Evolutionary conservation across 768 basidiomycete species (phyloP).

Genomic region (Tricholoma furcatifolium): DNA sequence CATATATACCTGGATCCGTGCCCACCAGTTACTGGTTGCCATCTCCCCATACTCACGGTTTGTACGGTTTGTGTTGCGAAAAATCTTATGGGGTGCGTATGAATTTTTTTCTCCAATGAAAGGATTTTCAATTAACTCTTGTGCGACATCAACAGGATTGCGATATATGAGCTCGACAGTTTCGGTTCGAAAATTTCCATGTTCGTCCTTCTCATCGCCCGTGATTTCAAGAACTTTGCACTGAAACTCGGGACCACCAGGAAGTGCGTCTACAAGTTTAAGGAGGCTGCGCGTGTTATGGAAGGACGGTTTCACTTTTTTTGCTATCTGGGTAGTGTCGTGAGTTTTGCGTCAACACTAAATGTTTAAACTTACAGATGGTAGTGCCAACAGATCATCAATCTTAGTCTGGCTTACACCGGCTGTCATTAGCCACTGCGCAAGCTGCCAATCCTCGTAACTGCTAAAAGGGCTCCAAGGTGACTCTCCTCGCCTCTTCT

Average conservation of each 20-base stretch:
- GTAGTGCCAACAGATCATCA: not conserved
- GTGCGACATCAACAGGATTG: too few species aligned
- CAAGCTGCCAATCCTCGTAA: constrained; percentile 1
- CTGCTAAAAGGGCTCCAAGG: constrained; percentile 1
- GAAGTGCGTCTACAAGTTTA: constrained; percentile 1
- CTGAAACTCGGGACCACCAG: constrained; percentile 19
- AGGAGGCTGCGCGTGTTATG: constrained; percentile 6
- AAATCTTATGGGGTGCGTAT: not conserved
- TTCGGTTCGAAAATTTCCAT: not conserved
- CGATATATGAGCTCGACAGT: too few species aligned
- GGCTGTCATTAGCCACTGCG: constrained; percentile 5
- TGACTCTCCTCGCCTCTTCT: not conserved
- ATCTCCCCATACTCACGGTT: constrained; percentile 4
- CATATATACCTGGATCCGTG: not conserved
- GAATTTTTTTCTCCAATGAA: not conserved
- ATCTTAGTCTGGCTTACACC: constrained; percentile 5
- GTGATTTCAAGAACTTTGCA: constrained; percentile 18
- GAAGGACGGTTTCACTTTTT: not conserved
- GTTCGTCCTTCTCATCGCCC: constrained; percentile 8
- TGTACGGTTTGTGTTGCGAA: not conserved
- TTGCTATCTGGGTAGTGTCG: not conserved
- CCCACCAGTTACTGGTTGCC: not conserved
- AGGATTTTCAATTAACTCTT: constrained; percentile 9
- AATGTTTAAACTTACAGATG: not conserved
- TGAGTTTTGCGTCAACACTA: not conserved